Evolutionary conservation across 352 stramenopile species (phyloP).

Genomic region (Pythium dissimile): DNA sequence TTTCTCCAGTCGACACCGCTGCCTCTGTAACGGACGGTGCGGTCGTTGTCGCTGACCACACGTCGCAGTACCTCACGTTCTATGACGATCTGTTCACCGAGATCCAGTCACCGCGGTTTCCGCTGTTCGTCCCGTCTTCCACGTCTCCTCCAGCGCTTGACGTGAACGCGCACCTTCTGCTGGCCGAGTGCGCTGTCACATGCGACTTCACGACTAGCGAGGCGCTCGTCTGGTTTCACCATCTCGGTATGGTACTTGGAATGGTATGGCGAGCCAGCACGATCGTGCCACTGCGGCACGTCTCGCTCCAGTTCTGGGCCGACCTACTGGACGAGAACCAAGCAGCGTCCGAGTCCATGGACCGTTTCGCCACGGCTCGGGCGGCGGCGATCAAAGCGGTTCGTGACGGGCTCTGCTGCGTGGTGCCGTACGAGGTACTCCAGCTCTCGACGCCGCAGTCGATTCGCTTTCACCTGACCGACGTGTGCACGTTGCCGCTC

Average conservation of each 20-base stretch:
- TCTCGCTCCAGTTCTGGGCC: slow-evolving; percentile 44
- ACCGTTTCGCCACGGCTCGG: background rate
- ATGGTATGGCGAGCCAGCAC: slow-evolving; percentile 54
- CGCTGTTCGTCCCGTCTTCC: slow-evolving; percentile 42
- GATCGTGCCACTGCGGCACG: slow-evolving; percentile 46
- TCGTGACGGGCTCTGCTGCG: slow-evolving; percentile 49
- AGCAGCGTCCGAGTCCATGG: background rate
- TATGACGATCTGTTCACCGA: slow-evolving; percentile 44
- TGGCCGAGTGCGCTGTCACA: slow-evolving; percentile 3
- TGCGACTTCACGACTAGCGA: slow-evolving; percentile 14
- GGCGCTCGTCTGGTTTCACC: slow-evolving; percentile 49
- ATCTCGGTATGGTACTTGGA: slow-evolving; percentile 53
- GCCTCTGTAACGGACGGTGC: background rate
- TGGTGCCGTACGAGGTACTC: slow-evolving; percentile 49
- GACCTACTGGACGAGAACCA: background rate
- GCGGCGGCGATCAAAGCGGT: slow-evolving; percentile 30
- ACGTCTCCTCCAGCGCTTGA: slow-evolving; percentile 26
- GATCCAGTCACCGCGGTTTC: slow-evolving; percentile 57
- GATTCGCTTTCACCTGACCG: slow-evolving; percentile 22
- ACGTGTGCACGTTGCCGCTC: slow-evolving; percentile 3
- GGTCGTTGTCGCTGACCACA: slow-evolving; percentile 11
- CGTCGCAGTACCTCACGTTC: slow-evolving; percentile 44
- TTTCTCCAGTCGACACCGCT: background rate
- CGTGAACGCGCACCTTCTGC: slow-evolving; percentile 45
- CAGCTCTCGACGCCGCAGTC: slow-evolving; percentile 33